Base-by-base conservation (phyloP, 2,329 filamentous ascomycete genomes). In the Aulographum hederae region DNA sequence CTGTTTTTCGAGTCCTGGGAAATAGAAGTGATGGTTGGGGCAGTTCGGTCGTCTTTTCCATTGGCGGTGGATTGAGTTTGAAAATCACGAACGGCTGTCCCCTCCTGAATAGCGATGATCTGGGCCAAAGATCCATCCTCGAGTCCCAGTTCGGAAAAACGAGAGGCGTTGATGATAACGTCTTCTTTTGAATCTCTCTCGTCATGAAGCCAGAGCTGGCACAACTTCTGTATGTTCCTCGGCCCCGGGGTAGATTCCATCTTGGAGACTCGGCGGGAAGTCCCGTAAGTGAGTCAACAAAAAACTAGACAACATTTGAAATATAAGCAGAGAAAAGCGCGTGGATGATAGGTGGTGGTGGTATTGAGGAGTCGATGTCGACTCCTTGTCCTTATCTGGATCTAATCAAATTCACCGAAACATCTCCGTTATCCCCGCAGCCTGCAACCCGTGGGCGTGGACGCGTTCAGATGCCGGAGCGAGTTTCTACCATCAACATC, bases 141-240 rank as follows among this genome's bases (percentile, higher is more conserved):
- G 16, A 81, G 61, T 28, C 68, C 64, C 28, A 64, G 60, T 39
- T 67, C 64, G 32, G 70, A 67, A 36, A 86, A 69, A 12, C 74
- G 63, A 34, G 79, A 73, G 35, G 76, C 63, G 47, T 86, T 89
- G 45, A 91, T 65, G 15, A 89, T 61, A 28, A 89, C 73, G 43
- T 86, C 80, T 44, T 91, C 79, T 35, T 67, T 68, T 6, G 76
- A 73, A 44, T 84, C 77, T 26, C 67, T 71, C 41, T 91, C 80
- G 48, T 85, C 78, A 41, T 70, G 65, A 5, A 66, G 61, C 61
- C 64, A 68, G 11, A 69, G 48, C 3, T 58, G 59, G 42, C 62
- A 67, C 4, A 56, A 34, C 33, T 53, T 56, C 31, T 54, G 53
- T 34, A 55, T 44, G 8, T 25, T 25, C 21, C 21, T 25, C 21